Percentiles rank a stretch among this genome's conserved stretches.
Evolutionary conservation across 164 flowering plant genomes (phyloP).

Genomic region (Magnolia sinica): DNA sequence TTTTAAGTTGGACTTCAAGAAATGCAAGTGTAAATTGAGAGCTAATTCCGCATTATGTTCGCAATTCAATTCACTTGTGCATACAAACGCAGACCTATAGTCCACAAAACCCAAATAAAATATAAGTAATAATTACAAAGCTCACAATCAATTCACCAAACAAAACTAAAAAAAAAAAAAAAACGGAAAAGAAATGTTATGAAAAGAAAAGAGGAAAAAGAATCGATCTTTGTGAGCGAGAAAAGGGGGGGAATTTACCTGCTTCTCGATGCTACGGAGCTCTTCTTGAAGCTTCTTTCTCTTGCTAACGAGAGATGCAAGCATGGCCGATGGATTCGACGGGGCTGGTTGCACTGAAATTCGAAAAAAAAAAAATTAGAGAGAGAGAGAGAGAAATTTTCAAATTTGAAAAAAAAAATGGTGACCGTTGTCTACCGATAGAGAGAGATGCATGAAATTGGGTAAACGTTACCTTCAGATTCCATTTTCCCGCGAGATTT

Average conservation of each 20-base stretch:
- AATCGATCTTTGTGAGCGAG: too few species aligned
- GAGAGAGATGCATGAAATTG: not conserved
- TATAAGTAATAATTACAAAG: too few species aligned
- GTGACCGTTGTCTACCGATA: not conserved
- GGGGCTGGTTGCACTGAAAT: conserved; percentile 54
- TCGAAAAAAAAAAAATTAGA: not conserved
- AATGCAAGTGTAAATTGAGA: too few species aligned
- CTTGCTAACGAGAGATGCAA: conserved; percentile 61
- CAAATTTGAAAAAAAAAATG: not conserved
- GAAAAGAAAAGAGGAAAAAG: not conserved
- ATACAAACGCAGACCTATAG: too few species aligned
- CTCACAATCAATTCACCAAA: not conserved
- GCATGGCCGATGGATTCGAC: conserved; percentile 63
- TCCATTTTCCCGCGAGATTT: conserved; percentile 38
- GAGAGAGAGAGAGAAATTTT: not conserved
- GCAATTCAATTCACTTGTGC: too few species aligned
- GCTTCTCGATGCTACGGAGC: conserved; percentile 76
- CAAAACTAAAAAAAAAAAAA: not conserved
- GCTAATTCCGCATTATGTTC: too few species aligned
- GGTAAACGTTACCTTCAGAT: conserved; percentile 35
- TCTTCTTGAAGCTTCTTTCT: conserved; percentile 86
- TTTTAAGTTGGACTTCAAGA: too few species aligned
- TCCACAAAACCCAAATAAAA: too few species aligned
- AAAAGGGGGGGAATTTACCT: conserved; percentile 35
- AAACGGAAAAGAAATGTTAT: not conserved